phyloP scores from a whole-genome alignment of 2,329 filamentous ascomycete genomes.

The Phyllosticta citribraziliensis region DNA sequence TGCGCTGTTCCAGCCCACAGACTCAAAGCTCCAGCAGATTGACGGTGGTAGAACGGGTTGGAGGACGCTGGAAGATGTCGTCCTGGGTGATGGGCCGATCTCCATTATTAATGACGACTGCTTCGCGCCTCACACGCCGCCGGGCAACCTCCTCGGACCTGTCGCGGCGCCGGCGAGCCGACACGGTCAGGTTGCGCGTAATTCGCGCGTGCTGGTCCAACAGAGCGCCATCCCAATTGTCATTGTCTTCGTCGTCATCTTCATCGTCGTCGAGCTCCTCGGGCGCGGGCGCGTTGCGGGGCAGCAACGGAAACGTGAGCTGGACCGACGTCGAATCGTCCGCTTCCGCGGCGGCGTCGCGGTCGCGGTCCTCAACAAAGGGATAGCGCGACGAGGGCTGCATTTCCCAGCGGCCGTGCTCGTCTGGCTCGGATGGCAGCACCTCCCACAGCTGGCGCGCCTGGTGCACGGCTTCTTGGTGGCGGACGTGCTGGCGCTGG shows the following conservation, averaged over 20 bases:
- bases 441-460: neutral
- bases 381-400: neutral
- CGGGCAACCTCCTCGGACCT: slow-evolving; percentile 60
- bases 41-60: neutral
- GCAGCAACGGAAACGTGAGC: slow-evolving; percentile 3
- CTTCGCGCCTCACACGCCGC: slow-evolving; percentile 68
- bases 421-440: neutral
- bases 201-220: neutral
- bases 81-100: slow-evolving; percentile 60
- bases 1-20: too few species aligned
- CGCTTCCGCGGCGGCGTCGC: neutral
- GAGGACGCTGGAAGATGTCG: slow-evolving; percentile 61
- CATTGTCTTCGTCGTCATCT: neutral
- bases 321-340: slow-evolving; percentile 4
- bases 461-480: neutral
- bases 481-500: neutral
- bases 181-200: slow-evolving; percentile 28
- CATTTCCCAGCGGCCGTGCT: neutral
- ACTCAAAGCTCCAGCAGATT: too few species aligned
- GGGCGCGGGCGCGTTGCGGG: slow-evolving; percentile 4
- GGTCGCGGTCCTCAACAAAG: neutral
- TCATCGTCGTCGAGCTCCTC: neutral
- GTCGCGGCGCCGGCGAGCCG: slow-evolving; percentile 29
- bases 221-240: neutral
- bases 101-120: slow-evolving; percentile 86